phyloP scores from a whole-genome alignment of 352 stramenopile genomes.

The Globisporangium uncinulatum region DNA sequence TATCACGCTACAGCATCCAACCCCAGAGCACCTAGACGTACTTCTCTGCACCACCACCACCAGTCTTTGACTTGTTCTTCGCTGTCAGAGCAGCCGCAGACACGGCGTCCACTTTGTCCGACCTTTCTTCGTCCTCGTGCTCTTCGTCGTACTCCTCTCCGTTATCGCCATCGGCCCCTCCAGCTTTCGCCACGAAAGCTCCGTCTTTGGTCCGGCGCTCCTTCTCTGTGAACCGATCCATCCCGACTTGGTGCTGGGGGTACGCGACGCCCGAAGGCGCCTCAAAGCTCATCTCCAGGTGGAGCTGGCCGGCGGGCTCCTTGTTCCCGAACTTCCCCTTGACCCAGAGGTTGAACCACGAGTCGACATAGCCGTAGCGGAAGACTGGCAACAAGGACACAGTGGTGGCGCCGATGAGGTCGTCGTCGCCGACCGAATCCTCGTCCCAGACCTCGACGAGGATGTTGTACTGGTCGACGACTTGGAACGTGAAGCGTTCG shows the following conservation, averaged over 20 bases:
- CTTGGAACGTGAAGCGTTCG: constrained; percentile 77
- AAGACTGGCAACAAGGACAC: constrained; percentile 90
- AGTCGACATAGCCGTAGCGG: constrained; percentile 81
- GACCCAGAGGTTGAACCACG: constrained; percentile 86
- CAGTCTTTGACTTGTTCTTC: constrained; percentile 15
- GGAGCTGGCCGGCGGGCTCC: constrained; percentile 80
- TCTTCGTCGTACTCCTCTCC: background rate
- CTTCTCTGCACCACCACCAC: constrained; percentile 18
- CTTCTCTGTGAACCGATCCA: constrained; percentile 69
- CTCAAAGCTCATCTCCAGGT: constrained; percentile 85
- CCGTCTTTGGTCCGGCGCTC: constrained; percentile 71
- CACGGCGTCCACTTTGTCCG: constrained; percentile 11
- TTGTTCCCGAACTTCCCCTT: constrained; percentile 87
- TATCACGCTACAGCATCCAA: background rate
- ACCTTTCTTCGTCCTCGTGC: background rate
- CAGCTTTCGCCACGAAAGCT: constrained; percentile 6
- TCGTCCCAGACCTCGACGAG: constrained; percentile 90
- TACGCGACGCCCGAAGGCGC: constrained; percentile 77
- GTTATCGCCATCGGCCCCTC: background rate
- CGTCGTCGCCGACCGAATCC: constrained; percentile 86
- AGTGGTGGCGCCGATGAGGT: constrained; percentile 80
- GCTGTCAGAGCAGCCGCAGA: constrained; percentile 10
- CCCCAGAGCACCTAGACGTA: constrained; percentile 8
- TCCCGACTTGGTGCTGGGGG: constrained; percentile 85
- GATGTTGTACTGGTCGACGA: constrained; percentile 93